Evolutionary conservation across 169 alveolate genomes (phyloP), one percentile per base, ranked within the genome.

Genomic region (Besnoitia besnoiti): DNA sequence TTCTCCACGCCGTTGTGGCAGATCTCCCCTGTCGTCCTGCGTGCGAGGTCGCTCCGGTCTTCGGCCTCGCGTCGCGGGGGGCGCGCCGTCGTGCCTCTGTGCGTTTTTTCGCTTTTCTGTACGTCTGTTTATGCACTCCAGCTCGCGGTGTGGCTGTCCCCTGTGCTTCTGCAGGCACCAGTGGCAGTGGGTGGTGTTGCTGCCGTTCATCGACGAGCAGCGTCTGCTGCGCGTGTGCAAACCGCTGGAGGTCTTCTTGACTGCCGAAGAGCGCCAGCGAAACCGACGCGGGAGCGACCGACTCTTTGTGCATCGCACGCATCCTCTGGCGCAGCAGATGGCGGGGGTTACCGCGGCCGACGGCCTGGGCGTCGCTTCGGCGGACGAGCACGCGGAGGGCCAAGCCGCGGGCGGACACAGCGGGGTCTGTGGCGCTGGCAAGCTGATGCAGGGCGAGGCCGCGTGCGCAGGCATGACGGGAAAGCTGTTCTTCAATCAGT

Each of bases 101-200:
- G 8, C 39, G 7, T 24, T 33, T 62, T 24, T 62, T 24, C 33
- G 14, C 79, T 62, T 62, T 24, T 62, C 39, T 27, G 5, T 24
- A 10, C 79, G 8, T 62, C 79, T 33, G 14, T 62, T 24, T 27
- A 12, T 62, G 35, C 14, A 24, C 39, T 62, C 79, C 19, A n/a
- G n/a, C n/a, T n/a, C n/a, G n/a, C n/a, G n/a, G n/a, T n/a, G n/a
- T n/a, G n/a, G n/a, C n/a, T 46, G 79, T 37, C n/a, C 47, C 49
- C 27, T 88, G 42, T 37, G 44, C 77, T 84, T 16, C 39, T 62
- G 46, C 62, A 91, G 94, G 82, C 35, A 67, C 76, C 93, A 85
- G 77, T 95, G 97, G 96, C 96, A 95, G 90, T 93, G 94, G 91
- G 95, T 94, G 35, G 93, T 92, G 55, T 40, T 95, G 76, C 93